These are phyloP conservation scores for Vitis rotundifolia DNA, from an alignment of 164 flowering plant genomes.

Conservation along the genomic window DNA sequence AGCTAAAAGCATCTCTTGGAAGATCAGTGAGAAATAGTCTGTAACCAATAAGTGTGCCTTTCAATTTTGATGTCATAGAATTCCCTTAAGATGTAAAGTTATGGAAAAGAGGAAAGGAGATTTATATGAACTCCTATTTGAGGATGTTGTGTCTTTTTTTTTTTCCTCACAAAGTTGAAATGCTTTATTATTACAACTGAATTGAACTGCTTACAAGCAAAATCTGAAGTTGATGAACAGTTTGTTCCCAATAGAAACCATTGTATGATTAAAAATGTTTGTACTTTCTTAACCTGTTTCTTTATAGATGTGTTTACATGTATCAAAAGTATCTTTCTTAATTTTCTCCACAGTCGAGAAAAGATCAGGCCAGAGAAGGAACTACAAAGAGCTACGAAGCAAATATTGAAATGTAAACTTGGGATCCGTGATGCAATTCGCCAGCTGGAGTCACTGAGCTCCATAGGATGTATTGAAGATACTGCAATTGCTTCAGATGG, in stretches of 20 bases:
- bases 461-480: slow-evolving; percentile 74
- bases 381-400: slow-evolving; percentile 79
- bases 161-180: too few species aligned
- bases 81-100: too few species aligned
- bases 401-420: slow-evolving; percentile 86
- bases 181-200: not conserved
- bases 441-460: slow-evolving; percentile 76
- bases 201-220: not conserved
- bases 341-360: slow-evolving; percentile 67
- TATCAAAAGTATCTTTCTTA: not conserved
- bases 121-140: too few species aligned
- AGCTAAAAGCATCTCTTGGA: too few species aligned
- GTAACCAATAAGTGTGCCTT: too few species aligned
- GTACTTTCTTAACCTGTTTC: not conserved
- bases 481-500: slow-evolving; percentile 84
- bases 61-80: too few species aligned
- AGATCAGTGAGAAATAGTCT: too few species aligned
- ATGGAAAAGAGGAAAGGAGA: too few species aligned
- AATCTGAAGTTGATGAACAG: not conserved
- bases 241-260: not conserved
- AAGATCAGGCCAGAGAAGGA: slow-evolving; percentile 94
- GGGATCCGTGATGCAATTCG: slow-evolving; percentile 88
- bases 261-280: not conserved
- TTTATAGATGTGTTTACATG: not conserved
- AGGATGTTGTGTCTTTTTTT: too few species aligned